Evolutionary conservation across 2,329 filamentous ascomycete genomes (phyloP).

Genomic region (Zymoseptoria passerinii): DNA sequence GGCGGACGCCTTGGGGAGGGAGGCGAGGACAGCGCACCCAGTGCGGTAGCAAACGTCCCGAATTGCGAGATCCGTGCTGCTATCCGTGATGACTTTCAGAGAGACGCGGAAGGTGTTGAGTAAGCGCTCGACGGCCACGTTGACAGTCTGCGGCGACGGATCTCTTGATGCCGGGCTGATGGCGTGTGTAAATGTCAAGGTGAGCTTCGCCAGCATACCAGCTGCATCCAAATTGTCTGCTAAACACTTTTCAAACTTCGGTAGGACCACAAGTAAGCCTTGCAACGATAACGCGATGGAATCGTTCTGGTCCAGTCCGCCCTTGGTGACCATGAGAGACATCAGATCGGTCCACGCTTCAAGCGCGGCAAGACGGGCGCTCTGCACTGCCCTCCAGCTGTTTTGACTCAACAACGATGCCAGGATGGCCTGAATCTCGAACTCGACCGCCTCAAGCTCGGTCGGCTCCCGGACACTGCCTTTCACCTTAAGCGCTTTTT

Average conservation of each 20-base stretch:
- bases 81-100: slow-evolving; percentile 67
- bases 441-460: slow-evolving; percentile 40
- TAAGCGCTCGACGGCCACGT: slow-evolving; percentile 68
- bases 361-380: slow-evolving; percentile 57
- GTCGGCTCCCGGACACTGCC: slow-evolving; percentile 25
- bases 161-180: slow-evolving; percentile 48
- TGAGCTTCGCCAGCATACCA: slow-evolving; percentile 67
- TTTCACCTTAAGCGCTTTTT: slow-evolving; percentile 50
- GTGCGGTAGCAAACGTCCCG: slow-evolving; percentile 86
- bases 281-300: slow-evolving; percentile 83
- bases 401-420: slow-evolving; percentile 57
- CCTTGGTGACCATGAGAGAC: slow-evolving; percentile 72
- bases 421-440: slow-evolving; percentile 53
- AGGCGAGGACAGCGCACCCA: slow-evolving; percentile 48
- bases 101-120: slow-evolving; percentile 87
- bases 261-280: slow-evolving; percentile 76
- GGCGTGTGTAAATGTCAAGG: slow-evolving; percentile 62
- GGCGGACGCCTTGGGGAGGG: slow-evolving; percentile 8
- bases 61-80: slow-evolving; percentile 60
- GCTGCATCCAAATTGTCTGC: slow-evolving; percentile 61
- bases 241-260: slow-evolving; percentile 73
- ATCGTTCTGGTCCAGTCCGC: slow-evolving; percentile 65
- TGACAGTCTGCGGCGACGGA: slow-evolving; percentile 38
- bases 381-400: slow-evolving; percentile 49
- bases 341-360: slow-evolving; percentile 78